These are phyloP conservation scores for Euphorbia peplus DNA, from an alignment of 345 rosid genomes.

Conservation along the genomic window DNA sequence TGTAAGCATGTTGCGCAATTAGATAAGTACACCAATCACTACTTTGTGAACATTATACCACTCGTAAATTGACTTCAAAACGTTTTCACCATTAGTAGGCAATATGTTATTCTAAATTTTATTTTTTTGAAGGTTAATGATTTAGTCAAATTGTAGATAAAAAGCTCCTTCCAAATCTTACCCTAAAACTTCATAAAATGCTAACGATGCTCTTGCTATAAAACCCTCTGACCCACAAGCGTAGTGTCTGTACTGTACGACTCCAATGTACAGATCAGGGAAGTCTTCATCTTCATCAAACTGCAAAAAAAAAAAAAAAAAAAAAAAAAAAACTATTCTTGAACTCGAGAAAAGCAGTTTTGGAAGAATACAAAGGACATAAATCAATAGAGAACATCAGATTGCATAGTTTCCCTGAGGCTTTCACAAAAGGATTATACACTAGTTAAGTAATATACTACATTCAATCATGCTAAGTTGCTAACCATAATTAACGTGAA, in stretches of 20 bases:
- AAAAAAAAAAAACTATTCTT: no score
- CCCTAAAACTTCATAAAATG: constrained; percentile 26
- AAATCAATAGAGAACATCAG: neutral
- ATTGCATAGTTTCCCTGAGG: neutral
- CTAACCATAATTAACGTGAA: no score
- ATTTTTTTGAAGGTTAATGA: neutral
- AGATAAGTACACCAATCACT: neutral
- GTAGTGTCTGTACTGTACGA: neutral
- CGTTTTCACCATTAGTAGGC: neutral
- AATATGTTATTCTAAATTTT: neutral
- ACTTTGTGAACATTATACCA: neutral
- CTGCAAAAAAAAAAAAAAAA: constrained; percentile 12
- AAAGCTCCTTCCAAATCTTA: constrained; percentile 8
- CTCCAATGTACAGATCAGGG: constrained; percentile 24
- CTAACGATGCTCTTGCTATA: constrained; percentile 7
- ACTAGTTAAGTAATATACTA: no score
- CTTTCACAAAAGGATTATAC: neutral
- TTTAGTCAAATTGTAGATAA: neutral
- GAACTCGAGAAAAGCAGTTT: neutral
- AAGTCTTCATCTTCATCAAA: neutral
- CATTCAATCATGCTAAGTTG: no score
- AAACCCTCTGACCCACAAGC: neutral
- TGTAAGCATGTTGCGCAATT: neutral
- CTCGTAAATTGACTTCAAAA: no score
- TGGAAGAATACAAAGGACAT: neutral